These are phyloP conservation scores for Aspergillus brunneoviolaceus DNA, from an alignment of 2,329 filamentous ascomycete species.

Conservation along the genomic window DNA sequence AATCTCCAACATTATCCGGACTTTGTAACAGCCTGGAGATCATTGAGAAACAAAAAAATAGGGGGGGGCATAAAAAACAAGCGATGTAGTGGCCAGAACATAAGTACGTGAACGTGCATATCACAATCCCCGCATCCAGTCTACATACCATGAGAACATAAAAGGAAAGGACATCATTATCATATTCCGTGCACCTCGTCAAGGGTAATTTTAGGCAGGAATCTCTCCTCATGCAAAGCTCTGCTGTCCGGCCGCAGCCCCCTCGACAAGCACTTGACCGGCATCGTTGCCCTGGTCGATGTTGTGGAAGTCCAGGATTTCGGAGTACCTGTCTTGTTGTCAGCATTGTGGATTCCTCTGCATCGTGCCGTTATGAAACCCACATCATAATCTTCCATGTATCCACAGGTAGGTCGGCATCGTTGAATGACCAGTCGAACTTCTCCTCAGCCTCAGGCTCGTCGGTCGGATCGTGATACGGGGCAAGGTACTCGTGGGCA, in stretches of 20 bases:
- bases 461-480: slow-evolving; percentile 96
- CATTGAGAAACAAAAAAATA: slow-evolving; percentile 13
- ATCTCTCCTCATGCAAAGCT: slow-evolving; percentile 25
- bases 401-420: slow-evolving; percentile 93
- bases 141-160: slow-evolving; percentile 21
- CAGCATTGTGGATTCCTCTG: neutral
- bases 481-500: slow-evolving; percentile 87
- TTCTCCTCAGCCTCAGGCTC: slow-evolving; percentile 95
- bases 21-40: slow-evolving; percentile 17
- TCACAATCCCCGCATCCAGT: slow-evolving; percentile 22
- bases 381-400: slow-evolving; percentile 99
- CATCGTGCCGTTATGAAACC: slow-evolving; percentile 32
- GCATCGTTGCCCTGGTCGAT: slow-evolving; percentile 59
- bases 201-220: slow-evolving; percentile 11
- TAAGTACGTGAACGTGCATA: slow-evolving; percentile 16
- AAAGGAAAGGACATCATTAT: slow-evolving; percentile 19
- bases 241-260: slow-evolving; percentile 25
- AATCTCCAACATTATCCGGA: slow-evolving; percentile 16
- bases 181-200: slow-evolving; percentile 19
- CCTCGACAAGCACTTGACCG: slow-evolving; percentile 30
- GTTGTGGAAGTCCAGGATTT: slow-evolving; percentile 98
- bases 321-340: slow-evolving; percentile 73
- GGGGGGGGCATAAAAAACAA: slow-evolving; percentile 13
- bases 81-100: slow-evolving; percentile 5
- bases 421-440: slow-evolving; percentile 99